phyloP scores from a whole-genome alignment of 176 grass and related monocot species.

The Thalia dealbata region DNA sequence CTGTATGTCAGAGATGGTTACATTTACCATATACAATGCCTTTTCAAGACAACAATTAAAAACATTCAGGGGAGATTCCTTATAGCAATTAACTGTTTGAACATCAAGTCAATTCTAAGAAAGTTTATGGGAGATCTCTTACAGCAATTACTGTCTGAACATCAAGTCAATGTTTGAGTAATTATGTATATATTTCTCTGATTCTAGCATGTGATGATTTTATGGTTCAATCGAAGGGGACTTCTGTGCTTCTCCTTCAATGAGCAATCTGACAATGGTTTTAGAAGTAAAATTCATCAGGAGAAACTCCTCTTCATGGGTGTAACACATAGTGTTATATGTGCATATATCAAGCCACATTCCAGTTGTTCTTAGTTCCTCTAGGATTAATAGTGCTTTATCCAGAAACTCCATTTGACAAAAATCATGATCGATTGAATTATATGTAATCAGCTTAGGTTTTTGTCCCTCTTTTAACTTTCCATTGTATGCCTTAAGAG shows the following conservation, averaged over 20 bases:
- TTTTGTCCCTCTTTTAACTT: slow-evolving; percentile 2
- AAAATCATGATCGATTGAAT: slow-evolving; percentile 18
- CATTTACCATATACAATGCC: neutral
- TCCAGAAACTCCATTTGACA: slow-evolving; percentile 9
- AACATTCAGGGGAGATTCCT: no score
- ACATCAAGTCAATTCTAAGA: no score
- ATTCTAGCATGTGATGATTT: neutral
- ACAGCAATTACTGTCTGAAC: neutral
- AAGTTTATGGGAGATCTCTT: neutral
- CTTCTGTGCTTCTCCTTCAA: neutral
- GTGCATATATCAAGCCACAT: slow-evolving; percentile 9
- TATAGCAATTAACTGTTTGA: no score
- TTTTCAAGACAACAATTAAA: neutral
- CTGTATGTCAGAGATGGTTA: no score
- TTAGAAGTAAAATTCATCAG: slow-evolving; percentile 18
- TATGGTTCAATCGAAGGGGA: neutral
- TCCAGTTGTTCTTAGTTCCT: slow-evolving; percentile 11
- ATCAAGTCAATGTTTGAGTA: neutral
- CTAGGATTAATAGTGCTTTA: neutral
- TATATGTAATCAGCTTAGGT: slow-evolving; percentile 22
- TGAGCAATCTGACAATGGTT: slow-evolving; percentile 7
- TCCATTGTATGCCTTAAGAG: slow-evolving; percentile 15
- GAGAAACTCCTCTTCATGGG: slow-evolving; percentile 15
- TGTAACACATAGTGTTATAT: slow-evolving; percentile 15
- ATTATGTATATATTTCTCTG: neutral